Evolutionary conservation across 2,329 filamentous ascomycete genomes (phyloP), one percentile per base, ranked within the genome.

Genomic region (Monosporascus cannonballus): DNA sequence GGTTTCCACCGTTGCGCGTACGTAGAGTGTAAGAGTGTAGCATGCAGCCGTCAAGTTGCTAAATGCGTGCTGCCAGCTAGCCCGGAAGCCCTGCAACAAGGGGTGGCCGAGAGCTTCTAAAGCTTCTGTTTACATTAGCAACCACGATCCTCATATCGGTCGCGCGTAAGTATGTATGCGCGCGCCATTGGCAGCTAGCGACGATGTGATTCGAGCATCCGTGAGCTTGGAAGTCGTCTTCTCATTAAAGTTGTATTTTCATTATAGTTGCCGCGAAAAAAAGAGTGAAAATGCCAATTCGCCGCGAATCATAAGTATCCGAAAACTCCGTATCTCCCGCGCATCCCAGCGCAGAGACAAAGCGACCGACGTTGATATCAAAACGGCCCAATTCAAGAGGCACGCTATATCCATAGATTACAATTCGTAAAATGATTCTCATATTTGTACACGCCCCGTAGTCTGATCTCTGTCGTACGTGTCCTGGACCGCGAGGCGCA

Each of bases 401-500:
- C 4, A 34, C 30, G 1, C 9, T 14, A 34, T 34, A 34, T 34
- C 11, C 30, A 14, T 34, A 34, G 34, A 44, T 50, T 20, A 45
- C 38, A 42, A 20, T 14, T 34, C 30, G 11, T 14, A 34, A 34
- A 34, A 4, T 2, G 24, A 3, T 30, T 30, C 24, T 51, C 56
- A 63, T 53, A 63, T 49, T 48, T 60, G 59, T 51, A 64, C 53
- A 17, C 60, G 57, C 9, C 56, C 59, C 7, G 48, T 54, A n/a
- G 51, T 34, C 22, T 60, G 53, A 47, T 63, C 62, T 22, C 58
- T 60, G 51, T 64, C 61, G 51, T 64, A 64, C 48, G 61, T 61
- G 39, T 64, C 59, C n/a, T 61, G 55, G 55, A 64, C 59, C 42
- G 58, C 59, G 25, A 64, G 47, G 42, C 61, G 61, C 15, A 64